Evolutionary conservation across 1,139 yeast genomes (phyloP).

Genomic region (Scheffersomyces cryptocercus): DNA sequence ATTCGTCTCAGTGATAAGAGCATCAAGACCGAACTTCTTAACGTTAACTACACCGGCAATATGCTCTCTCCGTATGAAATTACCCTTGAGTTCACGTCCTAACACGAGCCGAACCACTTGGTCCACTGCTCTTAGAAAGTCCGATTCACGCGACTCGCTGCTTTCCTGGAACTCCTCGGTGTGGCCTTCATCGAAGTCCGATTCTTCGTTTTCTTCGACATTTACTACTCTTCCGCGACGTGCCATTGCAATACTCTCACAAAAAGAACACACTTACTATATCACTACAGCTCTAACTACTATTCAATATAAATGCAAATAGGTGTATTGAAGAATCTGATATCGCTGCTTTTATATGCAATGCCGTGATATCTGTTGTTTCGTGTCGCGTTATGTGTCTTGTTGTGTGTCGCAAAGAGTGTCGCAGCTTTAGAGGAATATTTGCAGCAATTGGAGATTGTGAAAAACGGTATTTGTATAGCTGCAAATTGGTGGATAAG

Average conservation of each 20-base stretch:
- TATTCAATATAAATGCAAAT: no score
- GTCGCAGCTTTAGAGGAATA: no score
- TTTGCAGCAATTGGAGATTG: no score
- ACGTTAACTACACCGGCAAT: constrained; percentile 17
- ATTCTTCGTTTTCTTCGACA: background rate
- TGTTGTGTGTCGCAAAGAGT: no score
- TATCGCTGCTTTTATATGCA: no score
- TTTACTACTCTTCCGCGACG: background rate
- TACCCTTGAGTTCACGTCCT: constrained; percentile 25
- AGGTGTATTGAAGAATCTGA: no score
- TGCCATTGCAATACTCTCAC: background rate
- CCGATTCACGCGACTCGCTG: constrained; percentile 2
- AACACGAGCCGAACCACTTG: constrained; percentile 25
- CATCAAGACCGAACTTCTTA: constrained; percentile 17
- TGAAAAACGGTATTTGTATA: no score
- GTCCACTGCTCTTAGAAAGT: constrained; percentile 13
- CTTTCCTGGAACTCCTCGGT: background rate
- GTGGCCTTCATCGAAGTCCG: background rate
- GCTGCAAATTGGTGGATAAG: no score
- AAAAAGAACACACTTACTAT: no score
- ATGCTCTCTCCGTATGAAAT: constrained; percentile 28
- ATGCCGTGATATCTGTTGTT: no score
- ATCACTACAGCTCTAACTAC: no score
- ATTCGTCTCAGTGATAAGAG: constrained; percentile 18
- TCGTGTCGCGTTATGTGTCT: no score